A percentile compares a stretch with the other conserved stretches of the same genome.
These are phyloP conservation scores for Delonix regia DNA, from an alignment of 306 rosid genomes.

Conservation along the genomic window DNA sequence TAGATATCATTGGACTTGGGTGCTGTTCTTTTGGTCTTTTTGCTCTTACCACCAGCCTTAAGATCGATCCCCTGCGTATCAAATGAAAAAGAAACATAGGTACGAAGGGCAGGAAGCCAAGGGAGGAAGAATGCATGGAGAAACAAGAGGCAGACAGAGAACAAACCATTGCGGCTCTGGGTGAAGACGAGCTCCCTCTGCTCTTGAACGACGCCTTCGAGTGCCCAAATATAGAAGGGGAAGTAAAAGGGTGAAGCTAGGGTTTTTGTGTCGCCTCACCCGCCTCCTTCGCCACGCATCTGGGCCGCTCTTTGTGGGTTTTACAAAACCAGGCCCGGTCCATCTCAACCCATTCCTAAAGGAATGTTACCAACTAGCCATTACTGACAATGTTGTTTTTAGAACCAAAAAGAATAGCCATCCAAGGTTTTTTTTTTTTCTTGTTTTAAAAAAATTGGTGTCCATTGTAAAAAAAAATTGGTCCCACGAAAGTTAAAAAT, in stretches of 20 bases:
- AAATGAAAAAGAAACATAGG: not conserved
- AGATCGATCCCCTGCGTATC: constrained; percentile 50
- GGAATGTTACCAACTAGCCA: not conserved
- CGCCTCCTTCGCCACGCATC: not conserved
- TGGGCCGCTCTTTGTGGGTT: not conserved
- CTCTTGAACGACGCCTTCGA: not conserved
- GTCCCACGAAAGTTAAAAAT: no score
- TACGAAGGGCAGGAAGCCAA: not conserved
- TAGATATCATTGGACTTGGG: constrained; percentile 91
- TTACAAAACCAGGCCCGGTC: not conserved
- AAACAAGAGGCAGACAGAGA: not conserved
- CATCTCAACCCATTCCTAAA: not conserved
- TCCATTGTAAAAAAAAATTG: no score
- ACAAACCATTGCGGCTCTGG: constrained; percentile 42
- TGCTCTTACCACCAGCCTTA: constrained; percentile 93
- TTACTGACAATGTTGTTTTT: no score
- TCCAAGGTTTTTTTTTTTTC: no score
- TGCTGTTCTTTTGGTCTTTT: constrained; percentile 78
- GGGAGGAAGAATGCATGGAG: not conserved
- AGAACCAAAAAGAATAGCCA: no score
- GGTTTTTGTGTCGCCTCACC: constrained; percentile 22
- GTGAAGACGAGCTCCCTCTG: constrained; percentile 9
- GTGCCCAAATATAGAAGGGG: constrained; percentile 5
- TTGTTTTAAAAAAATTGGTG: no score
- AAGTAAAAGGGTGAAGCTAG: not conserved